phyloP scores from a whole-genome alignment of 139 green algal species.

The Raphidocelis subcapitata region DNA sequence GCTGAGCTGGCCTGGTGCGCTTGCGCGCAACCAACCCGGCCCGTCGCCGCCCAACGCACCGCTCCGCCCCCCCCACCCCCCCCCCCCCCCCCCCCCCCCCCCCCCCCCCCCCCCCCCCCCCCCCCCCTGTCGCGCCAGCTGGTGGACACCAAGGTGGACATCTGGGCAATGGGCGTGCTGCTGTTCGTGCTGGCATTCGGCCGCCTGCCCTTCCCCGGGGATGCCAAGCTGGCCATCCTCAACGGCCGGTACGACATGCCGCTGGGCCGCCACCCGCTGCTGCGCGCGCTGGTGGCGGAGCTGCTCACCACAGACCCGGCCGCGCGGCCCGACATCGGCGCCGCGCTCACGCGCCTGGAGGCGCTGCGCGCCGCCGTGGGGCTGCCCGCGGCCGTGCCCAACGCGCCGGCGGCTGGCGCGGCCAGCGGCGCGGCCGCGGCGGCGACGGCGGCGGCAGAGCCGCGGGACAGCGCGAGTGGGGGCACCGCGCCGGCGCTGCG shows the following conservation, averaged over 20 bases:
- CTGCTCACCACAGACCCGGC: constrained; percentile 43
- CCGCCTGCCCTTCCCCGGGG: constrained; percentile 77
- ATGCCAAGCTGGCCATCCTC: constrained; percentile 80
- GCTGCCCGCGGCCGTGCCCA: not conserved
- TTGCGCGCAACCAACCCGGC: too few relatives aligned
- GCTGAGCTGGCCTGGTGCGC: too few relatives aligned
- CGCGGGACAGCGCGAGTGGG: too few relatives aligned
- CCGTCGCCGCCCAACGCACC: too few relatives aligned
- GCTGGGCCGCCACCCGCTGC: not conserved
- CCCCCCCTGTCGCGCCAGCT: constrained; percentile 32
- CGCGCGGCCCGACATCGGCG: constrained; percentile 41
- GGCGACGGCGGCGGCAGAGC: too few relatives aligned
- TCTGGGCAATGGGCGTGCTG: constrained; percentile 87
- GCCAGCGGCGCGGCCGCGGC: not conserved
- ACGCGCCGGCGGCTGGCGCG: not conserved
- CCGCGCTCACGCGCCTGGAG: constrained; percentile 21
- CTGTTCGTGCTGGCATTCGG: constrained; percentile 78
- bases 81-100: too few relatives aligned
- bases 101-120: too few relatives aligned
- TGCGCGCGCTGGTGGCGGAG: constrained; percentile 35
- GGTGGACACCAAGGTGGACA: constrained; percentile 80
- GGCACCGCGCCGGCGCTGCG: too few relatives aligned
- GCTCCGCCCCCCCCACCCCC: too few relatives aligned
- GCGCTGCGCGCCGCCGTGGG: not conserved
- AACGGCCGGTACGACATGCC: constrained; percentile 72